Base-by-base conservation (phyloP, 352 stramenopile species). In the Phytophthora aleatoria region DNA sequence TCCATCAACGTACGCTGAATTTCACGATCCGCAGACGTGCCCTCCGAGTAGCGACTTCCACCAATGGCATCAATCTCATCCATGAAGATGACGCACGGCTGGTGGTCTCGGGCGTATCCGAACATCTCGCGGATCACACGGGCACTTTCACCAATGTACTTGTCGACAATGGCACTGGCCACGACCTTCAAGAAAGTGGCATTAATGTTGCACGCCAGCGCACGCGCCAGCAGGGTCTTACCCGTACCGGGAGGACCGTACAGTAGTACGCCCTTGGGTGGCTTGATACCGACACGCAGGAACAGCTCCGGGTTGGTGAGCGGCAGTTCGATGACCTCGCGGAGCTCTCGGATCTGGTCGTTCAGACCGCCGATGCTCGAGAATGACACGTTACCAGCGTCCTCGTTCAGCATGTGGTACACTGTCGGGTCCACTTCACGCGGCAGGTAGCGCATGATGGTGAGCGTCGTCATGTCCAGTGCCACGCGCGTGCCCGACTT, bases 31-130 rank as follows among this genome's bases (percentile, higher is more conserved):
- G 90, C 92, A 27, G 89, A 98, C 31, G 96, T 99, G 57, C 97
- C 97, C 74, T 99, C 96, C 43, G 90, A 98, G 73, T 99, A 99
- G 36, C 98, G 95, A 49, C 89, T 98, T 64, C 97, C 97, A 71
- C 97, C 97, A 71, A 99, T 99, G 26, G 97, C 97, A 85, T 99
- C 98, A 76, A 99, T 99, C 71, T 99, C 98, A 79, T 99, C 98
- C 96, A 99, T 99, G 72, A 99, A 99, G 77, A 99, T 99, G 57
- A 99, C 97, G 65, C 97, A 99, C 39, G 98, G 97, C 84, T 99
- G 92, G 75, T 99, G 97, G 75, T 99, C 96, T 48, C 92, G 89
- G 12, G 94, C 85, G 79, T 98, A 90, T 81, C 97, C 89, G 64
- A 99, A 99, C 97, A 99, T 99, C 83, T 99, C 98, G 57, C 98